These are phyloP conservation scores for Monilinia aucupariae DNA, from an alignment of 2,329 filamentous ascomycete species.

Conservation along the genomic window DNA sequence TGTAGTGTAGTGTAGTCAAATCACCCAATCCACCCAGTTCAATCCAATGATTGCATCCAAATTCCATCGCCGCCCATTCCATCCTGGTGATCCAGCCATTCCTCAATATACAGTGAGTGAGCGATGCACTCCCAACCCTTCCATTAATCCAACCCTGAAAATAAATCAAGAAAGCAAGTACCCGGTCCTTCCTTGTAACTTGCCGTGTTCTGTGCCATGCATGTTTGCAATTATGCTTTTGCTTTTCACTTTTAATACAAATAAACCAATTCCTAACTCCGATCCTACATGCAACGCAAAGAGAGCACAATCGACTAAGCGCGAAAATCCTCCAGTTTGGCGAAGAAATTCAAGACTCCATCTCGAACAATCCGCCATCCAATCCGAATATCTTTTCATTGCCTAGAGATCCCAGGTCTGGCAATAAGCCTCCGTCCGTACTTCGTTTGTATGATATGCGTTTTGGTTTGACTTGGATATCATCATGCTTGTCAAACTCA, in stretches of 20 bases:
- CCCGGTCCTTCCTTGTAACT: background rate
- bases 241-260: constrained; percentile 2
- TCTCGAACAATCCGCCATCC: constrained; percentile 18
- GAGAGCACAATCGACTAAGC: background rate
- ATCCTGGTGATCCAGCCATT: background rate
- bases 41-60: background rate
- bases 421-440: constrained; percentile 6
- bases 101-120: constrained; percentile 7
- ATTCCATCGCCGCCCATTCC: constrained; percentile 5
- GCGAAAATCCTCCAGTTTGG: background rate
- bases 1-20: background rate
- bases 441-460: constrained; percentile 16
- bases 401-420: constrained; percentile 14
- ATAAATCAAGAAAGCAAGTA: background rate
- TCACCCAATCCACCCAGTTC: constrained; percentile 4
- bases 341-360: constrained; percentile 17
- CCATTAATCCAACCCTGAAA: constrained; percentile 14
- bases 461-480: constrained; percentile 6
- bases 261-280: constrained; percentile 7
- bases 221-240: constrained; percentile 1
- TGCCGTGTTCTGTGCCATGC: constrained; percentile 2
- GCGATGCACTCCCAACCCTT: constrained; percentile 3
- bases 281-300: background rate
- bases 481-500: background rate
- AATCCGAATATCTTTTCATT: constrained; percentile 21